Percentiles rank a stretch among this genome's conserved stretches.
Conservation (phyloP, 768 basidiomycete genomes). For the Lactifluus subvellereus region DNA sequence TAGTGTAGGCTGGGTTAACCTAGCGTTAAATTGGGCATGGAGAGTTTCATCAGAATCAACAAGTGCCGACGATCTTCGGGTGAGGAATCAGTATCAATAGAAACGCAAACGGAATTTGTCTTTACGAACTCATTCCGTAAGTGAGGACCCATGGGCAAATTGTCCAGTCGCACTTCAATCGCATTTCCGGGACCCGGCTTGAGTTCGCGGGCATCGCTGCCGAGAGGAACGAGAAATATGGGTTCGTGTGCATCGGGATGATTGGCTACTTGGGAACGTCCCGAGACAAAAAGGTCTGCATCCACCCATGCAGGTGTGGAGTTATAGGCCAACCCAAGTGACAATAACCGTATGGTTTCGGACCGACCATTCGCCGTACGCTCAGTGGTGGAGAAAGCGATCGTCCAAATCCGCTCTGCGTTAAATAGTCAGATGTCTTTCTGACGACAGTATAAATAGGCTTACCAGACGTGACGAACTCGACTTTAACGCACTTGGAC, state of each 20-base stretch:
- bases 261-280: constrained; percentile 1
- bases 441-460: not conserved
- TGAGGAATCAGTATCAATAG: not conserved
- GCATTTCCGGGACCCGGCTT: constrained; percentile 4
- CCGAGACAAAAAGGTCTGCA: constrained; percentile 43
- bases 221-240: not conserved
- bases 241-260: not conserved
- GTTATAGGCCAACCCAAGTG: constrained; percentile 46
- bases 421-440: not conserved
- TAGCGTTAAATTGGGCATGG: constrained; percentile 14
- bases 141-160: constrained; percentile 9
- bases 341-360: constrained; percentile 35
- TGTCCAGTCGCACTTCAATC: constrained; percentile 8
- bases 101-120: not conserved
- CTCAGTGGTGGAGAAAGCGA: constrained; percentile 36
- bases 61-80: constrained; percentile 25
- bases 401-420: constrained; percentile 52
- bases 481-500: constrained; percentile 46
- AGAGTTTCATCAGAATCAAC: constrained; percentile 26
- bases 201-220: not conserved
- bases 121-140: constrained; percentile 37
- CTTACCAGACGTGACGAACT: constrained; percentile 60
- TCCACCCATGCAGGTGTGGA: constrained; percentile 57
- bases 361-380: constrained; percentile 12
- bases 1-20: not conserved